Percentiles rank a stretch among this genome's conserved stretches.
Conservation (phyloP, 176 grass and related monocot species). For the Cenchrus americanus region DNA sequence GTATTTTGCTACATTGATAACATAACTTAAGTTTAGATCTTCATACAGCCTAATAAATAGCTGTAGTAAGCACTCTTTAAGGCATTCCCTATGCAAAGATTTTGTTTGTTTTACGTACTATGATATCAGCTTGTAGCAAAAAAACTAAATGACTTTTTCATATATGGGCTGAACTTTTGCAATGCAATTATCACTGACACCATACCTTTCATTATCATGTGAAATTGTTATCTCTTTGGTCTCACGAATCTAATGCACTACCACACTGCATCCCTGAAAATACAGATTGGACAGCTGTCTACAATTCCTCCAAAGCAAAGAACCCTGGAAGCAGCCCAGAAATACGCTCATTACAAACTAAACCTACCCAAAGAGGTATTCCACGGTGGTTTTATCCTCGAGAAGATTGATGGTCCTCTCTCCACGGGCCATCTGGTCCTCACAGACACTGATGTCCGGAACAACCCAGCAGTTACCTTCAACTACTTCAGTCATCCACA, state of each 20-base stretch:
- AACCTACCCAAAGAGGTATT: slow-evolving; percentile 70
- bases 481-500: slow-evolving; percentile 83
- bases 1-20: background rate
- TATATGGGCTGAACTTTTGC: background rate
- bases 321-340: slow-evolving; percentile 57
- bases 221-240: slow-evolving; percentile 13
- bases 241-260: slow-evolving; percentile 22
- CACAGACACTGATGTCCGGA: slow-evolving; percentile 56
- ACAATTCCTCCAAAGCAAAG: slow-evolving; percentile 73
- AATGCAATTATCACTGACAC: background rate
- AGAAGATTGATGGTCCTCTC: slow-evolving; percentile 70
- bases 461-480: slow-evolving; percentile 81
- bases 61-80: background rate
- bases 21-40: background rate
- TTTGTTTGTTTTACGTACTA: background rate
- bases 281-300: slow-evolving; percentile 81
- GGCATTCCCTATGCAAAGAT: background rate
- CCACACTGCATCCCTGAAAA: slow-evolving; percentile 27
- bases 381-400: slow-evolving; percentile 78
- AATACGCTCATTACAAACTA: slow-evolving; percentile 62
- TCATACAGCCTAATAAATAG: background rate
- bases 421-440: slow-evolving; percentile 71
- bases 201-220: slow-evolving; percentile 11
- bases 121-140: background rate
- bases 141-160: background rate